Evolutionary conservation across 106 monocot species (phyloP).

Genomic region (Allium sativum): DNA sequence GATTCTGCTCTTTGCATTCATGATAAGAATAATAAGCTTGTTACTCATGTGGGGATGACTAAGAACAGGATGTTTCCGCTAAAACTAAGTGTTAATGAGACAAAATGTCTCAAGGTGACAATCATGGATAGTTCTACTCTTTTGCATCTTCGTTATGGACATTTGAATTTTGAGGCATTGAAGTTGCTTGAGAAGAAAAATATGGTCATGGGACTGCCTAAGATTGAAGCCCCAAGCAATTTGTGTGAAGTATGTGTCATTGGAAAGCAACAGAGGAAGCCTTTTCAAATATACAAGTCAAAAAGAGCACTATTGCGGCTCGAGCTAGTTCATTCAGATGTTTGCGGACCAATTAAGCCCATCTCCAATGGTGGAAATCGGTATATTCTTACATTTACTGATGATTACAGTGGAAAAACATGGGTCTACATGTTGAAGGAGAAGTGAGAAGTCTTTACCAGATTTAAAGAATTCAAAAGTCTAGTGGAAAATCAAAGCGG

Average conservation of each 20-base stretch:
- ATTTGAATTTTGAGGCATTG: background rate
- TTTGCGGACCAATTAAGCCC: background rate
- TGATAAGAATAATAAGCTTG: background rate
- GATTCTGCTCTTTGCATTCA: background rate
- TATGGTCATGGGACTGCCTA: background rate
- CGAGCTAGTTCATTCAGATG: background rate
- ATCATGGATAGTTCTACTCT: background rate
- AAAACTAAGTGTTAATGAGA: background rate
- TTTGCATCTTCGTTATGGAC: background rate
- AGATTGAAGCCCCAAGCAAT: background rate
- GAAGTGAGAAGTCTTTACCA: background rate
- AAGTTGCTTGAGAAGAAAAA: background rate
- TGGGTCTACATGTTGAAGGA: conserved; percentile 1
- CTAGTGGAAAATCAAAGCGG: too few species aligned
- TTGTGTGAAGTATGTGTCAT: too few species aligned
- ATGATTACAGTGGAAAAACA: conserved; percentile 1
- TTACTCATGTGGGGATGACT: background rate
- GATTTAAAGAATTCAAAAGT: conserved; percentile 4
- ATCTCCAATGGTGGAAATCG: background rate
- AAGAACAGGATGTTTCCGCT: background rate
- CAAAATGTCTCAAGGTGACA: background rate
- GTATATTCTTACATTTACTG: conserved; percentile 1
- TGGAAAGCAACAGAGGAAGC: too few species aligned
- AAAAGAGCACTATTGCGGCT: background rate
- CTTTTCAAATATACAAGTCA: too few species aligned